These are phyloP conservation scores for Begonia masoniana DNA, from an alignment of 306 rosid species.

Conservation along the genomic window DNA sequence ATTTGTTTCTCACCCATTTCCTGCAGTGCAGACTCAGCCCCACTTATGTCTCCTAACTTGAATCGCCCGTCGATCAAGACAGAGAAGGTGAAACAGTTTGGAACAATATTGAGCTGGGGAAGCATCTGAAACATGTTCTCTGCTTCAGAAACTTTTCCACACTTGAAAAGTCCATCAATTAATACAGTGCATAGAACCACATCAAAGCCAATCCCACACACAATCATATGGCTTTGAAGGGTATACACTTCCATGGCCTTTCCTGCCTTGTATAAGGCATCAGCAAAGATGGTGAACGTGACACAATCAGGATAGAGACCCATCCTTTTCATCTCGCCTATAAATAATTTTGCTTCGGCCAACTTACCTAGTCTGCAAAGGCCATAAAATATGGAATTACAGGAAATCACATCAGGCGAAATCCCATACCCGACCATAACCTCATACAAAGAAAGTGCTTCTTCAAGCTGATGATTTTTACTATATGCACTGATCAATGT, in stretches of 20 bases:
- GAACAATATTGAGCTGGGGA: constrained; percentile 39
- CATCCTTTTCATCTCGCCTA: constrained; percentile 69
- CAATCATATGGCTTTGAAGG: constrained; percentile 61
- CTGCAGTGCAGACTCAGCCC: constrained; percentile 39
- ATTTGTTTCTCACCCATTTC: constrained; percentile 46
- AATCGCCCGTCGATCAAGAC: constrained; percentile 58
- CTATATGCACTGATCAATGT: constrained; percentile 44
- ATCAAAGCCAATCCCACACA: constrained; percentile 63
- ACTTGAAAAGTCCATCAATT: constrained; percentile 72
- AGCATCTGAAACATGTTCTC: constrained; percentile 39
- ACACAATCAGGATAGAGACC: constrained; percentile 56
- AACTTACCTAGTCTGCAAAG: constrained; percentile 66
- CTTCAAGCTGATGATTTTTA: constrained; percentile 38
- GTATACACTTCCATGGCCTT: constrained; percentile 46
- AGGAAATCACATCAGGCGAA: constrained; percentile 64
- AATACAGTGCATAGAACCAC: constrained; percentile 46
- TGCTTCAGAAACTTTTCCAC: constrained; percentile 46
- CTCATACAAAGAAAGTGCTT: constrained; percentile 53
- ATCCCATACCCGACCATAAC: constrained; percentile 55
- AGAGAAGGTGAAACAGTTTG: constrained; percentile 60
- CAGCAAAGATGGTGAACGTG: constrained; percentile 52
- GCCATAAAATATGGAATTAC: constrained; percentile 52
- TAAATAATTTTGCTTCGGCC: constrained; percentile 44
- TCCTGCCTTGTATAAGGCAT: constrained; percentile 50
- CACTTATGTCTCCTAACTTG: constrained; percentile 54